Conservation (phyloP, 495 filamentous ascomycete species). For the Apodospora peruviana region DNA sequence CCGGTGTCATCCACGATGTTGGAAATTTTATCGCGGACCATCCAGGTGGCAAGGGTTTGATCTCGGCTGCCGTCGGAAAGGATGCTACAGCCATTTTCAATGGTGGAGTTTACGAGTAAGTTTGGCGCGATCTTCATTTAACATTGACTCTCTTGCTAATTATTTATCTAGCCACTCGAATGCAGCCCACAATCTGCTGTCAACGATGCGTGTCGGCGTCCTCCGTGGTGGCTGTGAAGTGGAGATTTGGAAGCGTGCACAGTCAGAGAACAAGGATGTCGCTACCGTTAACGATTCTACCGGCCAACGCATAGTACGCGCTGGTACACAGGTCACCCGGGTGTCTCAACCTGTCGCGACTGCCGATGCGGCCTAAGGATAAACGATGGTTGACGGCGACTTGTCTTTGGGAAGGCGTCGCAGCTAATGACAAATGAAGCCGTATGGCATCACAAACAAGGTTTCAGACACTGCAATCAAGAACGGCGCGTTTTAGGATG, state of each 20-base stretch:
- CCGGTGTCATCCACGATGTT: conserved; percentile 95
- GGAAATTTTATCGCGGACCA: conserved; percentile 94
- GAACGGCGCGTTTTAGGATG: too few relatives aligned
- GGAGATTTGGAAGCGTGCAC: conserved; percentile 97
- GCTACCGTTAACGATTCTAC: conserved; percentile 73
- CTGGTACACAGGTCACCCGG: conserved; percentile 85
- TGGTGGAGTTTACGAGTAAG: conserved; percentile 82
- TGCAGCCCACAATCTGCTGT: conserved; percentile 93
- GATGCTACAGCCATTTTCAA: conserved; percentile 99
- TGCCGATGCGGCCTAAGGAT: conserved; percentile 64
- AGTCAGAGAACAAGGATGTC: conserved; percentile 82
- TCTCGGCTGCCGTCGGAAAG: conserved; percentile 88
- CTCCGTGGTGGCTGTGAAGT: conserved; percentile 95
- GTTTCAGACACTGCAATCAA: too few relatives aligned
- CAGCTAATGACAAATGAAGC: too few relatives aligned
- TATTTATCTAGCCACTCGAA: conserved; percentile 66
- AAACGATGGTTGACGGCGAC: background rate
- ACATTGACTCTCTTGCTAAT: background rate
- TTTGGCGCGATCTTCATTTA: background rate
- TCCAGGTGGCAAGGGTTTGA: conserved; percentile 94
- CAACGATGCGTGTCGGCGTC: conserved; percentile 94
- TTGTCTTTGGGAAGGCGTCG: too few relatives aligned
- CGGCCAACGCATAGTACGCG: conserved; percentile 81
- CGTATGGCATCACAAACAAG: too few relatives aligned
- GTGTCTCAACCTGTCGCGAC: conserved; percentile 64